A percentile compares a stretch with the other conserved stretches of the same genome.
These are phyloP conservation scores for Umbelopsis sp. DNA, from an alignment of 192 early-diverging fungal genomes.

Conservation along the genomic window DNA sequence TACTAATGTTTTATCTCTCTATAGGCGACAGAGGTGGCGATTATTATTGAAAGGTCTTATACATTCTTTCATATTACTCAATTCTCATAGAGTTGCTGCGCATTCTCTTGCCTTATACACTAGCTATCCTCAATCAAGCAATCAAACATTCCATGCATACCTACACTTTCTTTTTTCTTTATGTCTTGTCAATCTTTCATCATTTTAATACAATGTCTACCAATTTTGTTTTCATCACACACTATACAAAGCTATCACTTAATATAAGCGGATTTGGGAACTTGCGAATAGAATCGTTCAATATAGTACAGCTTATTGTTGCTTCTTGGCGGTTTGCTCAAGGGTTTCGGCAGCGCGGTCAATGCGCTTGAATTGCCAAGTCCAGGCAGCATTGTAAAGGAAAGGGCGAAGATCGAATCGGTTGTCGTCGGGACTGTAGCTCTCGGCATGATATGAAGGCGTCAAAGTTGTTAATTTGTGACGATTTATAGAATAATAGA, in stretches of 20 bases:
- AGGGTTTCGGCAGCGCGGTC: constrained; percentile 62
- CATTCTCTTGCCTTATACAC: no score
- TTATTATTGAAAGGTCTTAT: not conserved
- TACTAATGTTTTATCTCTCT: not conserved
- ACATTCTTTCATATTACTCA: no score
- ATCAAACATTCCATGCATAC: no score
- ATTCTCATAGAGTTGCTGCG: no score
- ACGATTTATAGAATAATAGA: constrained; percentile 95
- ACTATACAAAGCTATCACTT: no score
- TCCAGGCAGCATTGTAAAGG: constrained; percentile 91
- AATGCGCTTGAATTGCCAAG: constrained; percentile 90
- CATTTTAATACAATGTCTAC: no score
- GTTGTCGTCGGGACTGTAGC: constrained; percentile 97
- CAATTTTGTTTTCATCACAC: no score
- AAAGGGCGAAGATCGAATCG: constrained; percentile 97
- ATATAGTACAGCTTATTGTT: constrained; percentile 3
- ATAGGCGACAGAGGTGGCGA: not conserved
- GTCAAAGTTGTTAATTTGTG: constrained; percentile 99
- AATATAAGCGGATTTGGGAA: no score
- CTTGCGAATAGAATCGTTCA: not conserved
- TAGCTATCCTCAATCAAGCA: no score
- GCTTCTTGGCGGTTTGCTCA: constrained; percentile 34
- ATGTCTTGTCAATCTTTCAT: no score
- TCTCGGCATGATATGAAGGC: constrained; percentile 93
- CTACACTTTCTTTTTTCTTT: no score